Conservation (phyloP, 139 green algal species). For the Parachlorella kessleri region DNA sequence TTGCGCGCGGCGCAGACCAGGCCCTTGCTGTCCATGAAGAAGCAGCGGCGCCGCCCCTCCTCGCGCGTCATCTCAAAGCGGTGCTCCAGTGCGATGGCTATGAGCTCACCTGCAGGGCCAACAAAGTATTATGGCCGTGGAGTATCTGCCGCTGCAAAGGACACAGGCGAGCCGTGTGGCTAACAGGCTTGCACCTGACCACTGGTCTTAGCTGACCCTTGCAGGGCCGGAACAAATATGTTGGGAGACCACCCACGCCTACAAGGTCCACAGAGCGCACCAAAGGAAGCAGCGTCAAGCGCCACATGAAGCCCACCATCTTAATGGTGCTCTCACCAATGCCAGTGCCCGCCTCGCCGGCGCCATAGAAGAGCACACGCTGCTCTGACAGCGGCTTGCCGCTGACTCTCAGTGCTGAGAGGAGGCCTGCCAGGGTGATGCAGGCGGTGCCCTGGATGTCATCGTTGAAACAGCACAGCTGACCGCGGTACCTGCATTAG, state of each 20-base stretch:
- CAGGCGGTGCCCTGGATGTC: slow-evolving; percentile 80
- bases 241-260: too few relatives aligned
- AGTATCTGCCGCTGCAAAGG: too few relatives aligned
- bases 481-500: slow-evolving; percentile 31
- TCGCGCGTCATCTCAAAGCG: slow-evolving; percentile 47
- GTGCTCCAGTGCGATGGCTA: slow-evolving; percentile 52
- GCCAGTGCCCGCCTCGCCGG: slow-evolving; percentile 77
- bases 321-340: too few relatives aligned
- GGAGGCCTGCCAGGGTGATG: slow-evolving; percentile 79
- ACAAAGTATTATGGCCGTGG: too few relatives aligned
- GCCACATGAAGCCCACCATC: too few relatives aligned
- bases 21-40: slow-evolving; percentile 79
- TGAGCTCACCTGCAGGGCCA: too few relatives aligned
- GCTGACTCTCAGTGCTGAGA: slow-evolving; percentile 64
- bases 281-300: too few relatives aligned
- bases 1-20: slow-evolving; percentile 60
- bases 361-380: slow-evolving; percentile 74
- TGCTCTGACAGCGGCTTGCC: slow-evolving; percentile 54
- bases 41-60: slow-evolving; percentile 59
- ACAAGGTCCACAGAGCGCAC: too few relatives aligned
- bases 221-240: too few relatives aligned
- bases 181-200: too few relatives aligned
- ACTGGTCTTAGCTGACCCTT: too few relatives aligned
- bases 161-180: too few relatives aligned
- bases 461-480: slow-evolving; percentile 90